Evolutionary conservation across 169 alveolate species (phyloP), one percentile per base, ranked within the genome.

Genomic region (Eimeria necatrix): DNA sequence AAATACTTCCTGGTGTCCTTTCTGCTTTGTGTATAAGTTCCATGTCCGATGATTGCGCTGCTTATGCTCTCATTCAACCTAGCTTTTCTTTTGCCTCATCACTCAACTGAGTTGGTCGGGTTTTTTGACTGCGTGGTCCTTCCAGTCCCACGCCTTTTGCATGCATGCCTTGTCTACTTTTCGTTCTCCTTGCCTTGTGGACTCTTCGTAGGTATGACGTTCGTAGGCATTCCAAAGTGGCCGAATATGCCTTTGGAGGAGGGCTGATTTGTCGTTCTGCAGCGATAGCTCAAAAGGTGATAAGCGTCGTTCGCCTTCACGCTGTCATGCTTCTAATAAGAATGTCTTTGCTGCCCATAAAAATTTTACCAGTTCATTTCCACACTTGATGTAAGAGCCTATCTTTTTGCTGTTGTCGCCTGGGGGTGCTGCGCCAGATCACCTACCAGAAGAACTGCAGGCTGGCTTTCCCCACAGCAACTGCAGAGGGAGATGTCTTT

Each of bases 401-500:
- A n/a, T 61, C 24, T 61, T 61, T 61, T 61, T 61, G 24, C n/a
- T 61, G 24, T 22, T 61, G 26, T 61, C n/a, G n/a, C 24, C 24
- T 61, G 24, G 74, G 74, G n/a, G 24, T 53, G 14, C 60, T 85
- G 52, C 52, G 46, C 7, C 84, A 91, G 95, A 91, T 91, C 41
- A 91, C 95, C 32, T 91, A 60, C 52, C 95, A 91, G 59, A 32
- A 68, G 91, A 64, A 91, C 91, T 24, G 49, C 32, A 73, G 95
- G 7, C 89, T 71, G 24, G 95, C 95, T 52, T 91, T 76, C 53
- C 95, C 92, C 26, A 74, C 95, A 14, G 95, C 80, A 32, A 91
- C 95, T 14, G 68, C n/a, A 16, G 95, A 91, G 52, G 95, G 95
- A 16, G 95, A 91, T 73, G 89, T 91, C 22, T 91, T 73, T 59